Base-by-base conservation (phyloP, 306 rosid species). In the Fragaria iinumae region DNA sequence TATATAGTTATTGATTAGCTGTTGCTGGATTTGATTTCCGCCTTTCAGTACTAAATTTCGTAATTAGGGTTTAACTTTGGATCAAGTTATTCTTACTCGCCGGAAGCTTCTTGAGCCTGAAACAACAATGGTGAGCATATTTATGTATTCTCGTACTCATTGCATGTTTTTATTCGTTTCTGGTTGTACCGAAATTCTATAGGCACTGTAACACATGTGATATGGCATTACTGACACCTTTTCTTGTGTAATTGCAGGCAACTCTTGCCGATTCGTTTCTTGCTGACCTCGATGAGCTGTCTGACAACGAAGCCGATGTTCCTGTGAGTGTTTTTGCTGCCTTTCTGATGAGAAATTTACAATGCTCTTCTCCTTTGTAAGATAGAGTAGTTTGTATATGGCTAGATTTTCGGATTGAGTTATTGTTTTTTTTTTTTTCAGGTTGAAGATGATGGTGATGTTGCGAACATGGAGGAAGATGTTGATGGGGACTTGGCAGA, bases 211-310 rank as follows among this genome's bases (percentile, higher is more conserved):
- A 20, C 43, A 45, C 34, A 47, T 64, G 13, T 50, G 38, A 16
- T 38, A 36, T 41, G 44, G 1, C 44, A 41, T 45, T 21, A 13
- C 34, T 25, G 62, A 13, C n/a, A 17, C 25, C 21, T 73, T 75
- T 49, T 14, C 14, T 52, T 62, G 67, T 66, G 73, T 10, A 79
- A 66, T 83, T 88, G 75, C 90, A 92, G 98, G 96, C 95, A 20
- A 92, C 98, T 41, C 90, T 94, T 32, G 98, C 98, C 25, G 98
- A 94, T 86, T 90, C 97, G 66, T 94, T 94, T 71, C 98, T 92
- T 25, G 97, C 97, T 5, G 98, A 94, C 82, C 97, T 94, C 6
- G 98, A 94, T 67, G 98, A 94, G 70, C 92, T 94, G 67, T 94
- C 98, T 23, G 96, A 94, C 83, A 93, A 91, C 71, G 98, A 94